These are phyloP conservation scores for Aegilops speltoides DNA, from an alignment of 176 grass and related monocot genomes.

Conservation along the genomic window DNA sequence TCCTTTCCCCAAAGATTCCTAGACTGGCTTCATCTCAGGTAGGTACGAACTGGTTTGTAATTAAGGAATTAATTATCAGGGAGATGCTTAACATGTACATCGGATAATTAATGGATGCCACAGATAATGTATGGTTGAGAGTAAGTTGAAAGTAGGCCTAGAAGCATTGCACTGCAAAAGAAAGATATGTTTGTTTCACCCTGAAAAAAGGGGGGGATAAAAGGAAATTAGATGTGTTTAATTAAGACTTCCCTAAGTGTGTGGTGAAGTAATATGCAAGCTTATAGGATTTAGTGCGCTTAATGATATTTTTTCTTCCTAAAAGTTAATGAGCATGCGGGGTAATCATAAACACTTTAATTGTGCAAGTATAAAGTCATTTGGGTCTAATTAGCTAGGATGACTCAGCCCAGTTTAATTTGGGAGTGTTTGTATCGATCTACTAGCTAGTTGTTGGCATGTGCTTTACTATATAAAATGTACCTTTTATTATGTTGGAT, in stretches of 20 bases:
- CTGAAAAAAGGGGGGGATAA: too few species aligned
- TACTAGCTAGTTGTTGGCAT: background rate
- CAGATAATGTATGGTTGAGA: background rate
- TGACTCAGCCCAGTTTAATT: background rate
- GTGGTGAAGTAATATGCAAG: background rate
- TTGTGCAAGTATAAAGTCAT: background rate
- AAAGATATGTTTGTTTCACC: background rate
- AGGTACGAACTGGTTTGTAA: background rate
- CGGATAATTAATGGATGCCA: background rate
- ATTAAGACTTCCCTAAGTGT: background rate
- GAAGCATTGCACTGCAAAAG: background rate
- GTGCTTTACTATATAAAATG: background rate
- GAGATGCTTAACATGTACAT: background rate
- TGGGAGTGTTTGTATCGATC: background rate
- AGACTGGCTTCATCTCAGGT: conserved; percentile 32
- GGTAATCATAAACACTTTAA: background rate
- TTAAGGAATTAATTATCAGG: background rate
- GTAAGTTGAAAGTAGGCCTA: background rate
- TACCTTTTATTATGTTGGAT: background rate
- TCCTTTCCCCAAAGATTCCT: conserved; percentile 51
- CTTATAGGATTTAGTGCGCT: background rate
- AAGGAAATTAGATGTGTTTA: too few species aligned
- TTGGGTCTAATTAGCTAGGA: background rate
- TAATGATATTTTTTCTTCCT: background rate
- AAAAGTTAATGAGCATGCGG: background rate